phyloP scores from a whole-genome alignment of 1,284 basidiomycete genomes.

The Boletellus sp. region DNA sequence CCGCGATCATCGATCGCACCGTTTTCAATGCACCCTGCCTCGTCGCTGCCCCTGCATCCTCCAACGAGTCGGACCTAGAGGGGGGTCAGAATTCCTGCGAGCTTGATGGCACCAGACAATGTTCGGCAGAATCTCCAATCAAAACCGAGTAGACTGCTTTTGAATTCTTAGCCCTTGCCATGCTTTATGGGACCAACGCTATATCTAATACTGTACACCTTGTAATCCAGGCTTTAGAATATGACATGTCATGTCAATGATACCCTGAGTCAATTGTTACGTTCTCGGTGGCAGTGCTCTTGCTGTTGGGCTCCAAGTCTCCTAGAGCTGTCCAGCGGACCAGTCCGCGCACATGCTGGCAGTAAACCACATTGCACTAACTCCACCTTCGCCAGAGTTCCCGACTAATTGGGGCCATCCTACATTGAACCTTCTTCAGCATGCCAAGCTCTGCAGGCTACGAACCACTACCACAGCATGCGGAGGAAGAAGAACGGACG shows the following conservation, averaged over 20 bases:
- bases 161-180: neutral
- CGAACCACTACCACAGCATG: constrained; percentile 59
- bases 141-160: constrained; percentile 6
- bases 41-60: constrained; percentile 8
- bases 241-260: no score
- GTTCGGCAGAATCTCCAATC: neutral
- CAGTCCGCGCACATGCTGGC: constrained; percentile 11
- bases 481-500: constrained; percentile 57
- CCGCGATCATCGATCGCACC: constrained; percentile 40
- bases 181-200: neutral
- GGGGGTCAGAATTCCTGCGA: neutral
- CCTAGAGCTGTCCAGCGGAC: constrained; percentile 8
- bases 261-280: neutral
- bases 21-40: constrained; percentile 45
- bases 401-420: constrained; percentile 3
- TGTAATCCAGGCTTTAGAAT: neutral
- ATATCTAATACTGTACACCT: neutral
- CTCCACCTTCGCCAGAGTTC: constrained; percentile 4
- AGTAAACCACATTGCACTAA: constrained; percentile 15
- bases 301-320: constrained; percentile 7
- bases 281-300: constrained; percentile 22
- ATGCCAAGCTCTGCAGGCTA: constrained; percentile 61
- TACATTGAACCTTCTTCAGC: constrained; percentile 4
- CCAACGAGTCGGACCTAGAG: constrained; percentile 13
- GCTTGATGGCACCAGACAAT: neutral